Evolutionary conservation across 225 moss, liverwort and hornwort genomes (phyloP), one percentile per base, ranked within the genome.

Genomic region (Climacium dendroides): DNA sequence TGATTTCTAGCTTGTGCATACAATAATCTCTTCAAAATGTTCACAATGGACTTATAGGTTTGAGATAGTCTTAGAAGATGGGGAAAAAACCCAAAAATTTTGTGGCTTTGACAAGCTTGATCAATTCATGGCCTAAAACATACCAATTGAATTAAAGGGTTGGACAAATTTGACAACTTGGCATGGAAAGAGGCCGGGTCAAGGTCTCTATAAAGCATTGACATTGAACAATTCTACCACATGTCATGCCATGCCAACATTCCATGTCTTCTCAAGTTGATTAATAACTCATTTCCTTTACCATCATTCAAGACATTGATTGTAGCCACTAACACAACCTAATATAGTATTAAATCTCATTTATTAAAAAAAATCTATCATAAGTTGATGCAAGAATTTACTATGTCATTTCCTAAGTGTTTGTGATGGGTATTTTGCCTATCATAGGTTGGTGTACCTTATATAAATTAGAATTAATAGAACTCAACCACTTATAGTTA

Each of bases 181-280:
- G 20, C 6, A n/a, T n/a, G n/a, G 11, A 2, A 37, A 0, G 7
- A 37, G 1, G 67, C 4, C 0, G 0, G 0, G 4, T 37, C 13
- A 37, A 67, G 2, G 7, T 67, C 13, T 39, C 13, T 1, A 39
- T 37, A 2, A 13, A 41, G 3, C 5, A 41, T 69, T 39, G 5
- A 24, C 8, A 69, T 39, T 24, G 39, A 8, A 24, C 25, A 24
- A 39, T 8, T 13, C 14, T 39, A 39, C 14, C 1, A 39, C 14
- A 39, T n/a, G n/a, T n/a, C n/a, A n/a, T n/a, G n/a, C n/a, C n/a
- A n/a, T n/a, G n/a, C n/a, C n/a, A n/a, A n/a, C n/a, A n/a, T n/a
- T 4, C 12, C 23, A 24, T 41, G 25, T 41, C 41, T 1, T 41
- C 0, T 25, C 5, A 69, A 39, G 5, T 41, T 70, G 8, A 41